These are phyloP conservation scores for Penicillium lividum DNA, from an alignment of 495 filamentous ascomycete genomes.

Conservation along the genomic window DNA sequence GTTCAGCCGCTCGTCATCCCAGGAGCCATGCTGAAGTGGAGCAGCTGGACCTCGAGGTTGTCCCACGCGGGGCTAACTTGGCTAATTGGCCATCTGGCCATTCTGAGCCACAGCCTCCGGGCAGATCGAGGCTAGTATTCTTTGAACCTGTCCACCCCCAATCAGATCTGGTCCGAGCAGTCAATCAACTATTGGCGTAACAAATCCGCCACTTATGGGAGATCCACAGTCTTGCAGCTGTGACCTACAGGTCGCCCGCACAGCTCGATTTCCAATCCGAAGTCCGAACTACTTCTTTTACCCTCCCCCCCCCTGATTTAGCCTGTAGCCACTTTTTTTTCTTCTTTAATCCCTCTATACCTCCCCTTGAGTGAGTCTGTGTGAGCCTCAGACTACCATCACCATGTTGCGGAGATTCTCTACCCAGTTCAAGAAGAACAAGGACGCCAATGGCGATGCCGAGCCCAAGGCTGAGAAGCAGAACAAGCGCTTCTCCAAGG, in stretches of 20 bases:
- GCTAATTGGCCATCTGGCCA: conserved; percentile 16
- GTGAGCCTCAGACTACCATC: conserved; percentile 21
- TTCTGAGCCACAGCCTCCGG: conserved; percentile 14
- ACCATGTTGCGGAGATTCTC: conserved; percentile 54
- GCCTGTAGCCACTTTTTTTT: conserved; percentile 19
- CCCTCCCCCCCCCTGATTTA: conserved; percentile 16
- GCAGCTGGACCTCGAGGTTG: conserved; percentile 21
- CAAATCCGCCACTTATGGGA: conserved; percentile 29
- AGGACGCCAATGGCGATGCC: conserved; percentile 43
- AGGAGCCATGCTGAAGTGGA: conserved; percentile 10
- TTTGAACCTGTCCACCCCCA: conserved; percentile 16
- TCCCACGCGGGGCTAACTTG: conserved; percentile 23
- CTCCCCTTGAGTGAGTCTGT: conserved; percentile 17
- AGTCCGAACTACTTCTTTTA: conserved; percentile 9
- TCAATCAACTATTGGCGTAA: conserved; percentile 38
- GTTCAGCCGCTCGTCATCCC: conserved; percentile 18
- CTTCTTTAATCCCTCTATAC: conserved; percentile 14
- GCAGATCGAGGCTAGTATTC: conserved; percentile 25
- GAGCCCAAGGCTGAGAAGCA: conserved; percentile 41
- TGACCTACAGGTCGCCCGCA: conserved; percentile 23
- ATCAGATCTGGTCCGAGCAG: conserved; percentile 18
- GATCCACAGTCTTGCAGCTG: conserved; percentile 34
- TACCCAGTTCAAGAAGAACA: conserved; percentile 52
- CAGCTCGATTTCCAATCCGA: conserved; percentile 33
- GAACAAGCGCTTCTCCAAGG: conserved; percentile 45